Conservation (phyloP, 805 yeast genomes). For the Isabelozyma gotoi region DNA sequence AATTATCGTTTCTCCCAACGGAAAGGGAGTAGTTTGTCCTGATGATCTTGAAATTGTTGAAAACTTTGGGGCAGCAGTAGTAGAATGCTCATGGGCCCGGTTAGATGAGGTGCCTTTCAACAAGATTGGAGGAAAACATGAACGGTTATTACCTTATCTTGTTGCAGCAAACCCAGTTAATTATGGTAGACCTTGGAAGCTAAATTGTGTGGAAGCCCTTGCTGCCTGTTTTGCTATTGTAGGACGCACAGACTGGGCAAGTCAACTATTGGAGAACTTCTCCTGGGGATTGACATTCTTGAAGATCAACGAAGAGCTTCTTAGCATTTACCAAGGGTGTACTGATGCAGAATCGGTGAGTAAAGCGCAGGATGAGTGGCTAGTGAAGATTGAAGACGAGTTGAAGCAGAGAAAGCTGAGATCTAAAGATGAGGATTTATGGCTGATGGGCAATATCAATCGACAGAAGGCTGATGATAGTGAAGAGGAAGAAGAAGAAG, state of each 20-base stretch:
- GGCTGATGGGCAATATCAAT: conserved; percentile 80
- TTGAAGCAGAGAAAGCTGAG: conserved; percentile 58
- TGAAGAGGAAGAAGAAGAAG: conserved; percentile 10
- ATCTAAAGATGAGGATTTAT: conserved; percentile 57
- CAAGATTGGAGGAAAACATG: conserved; percentile 88
- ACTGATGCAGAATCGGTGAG: conserved; percentile 75
- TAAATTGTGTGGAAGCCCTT: conserved; percentile 95
- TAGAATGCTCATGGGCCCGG: conserved; percentile 98
- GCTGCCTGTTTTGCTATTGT: conserved; percentile 97
- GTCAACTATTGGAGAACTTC: conserved; percentile 68
- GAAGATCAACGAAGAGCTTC: conserved; percentile 74
- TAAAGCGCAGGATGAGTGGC: conserved; percentile 72
- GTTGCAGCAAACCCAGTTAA: conserved; percentile 97
- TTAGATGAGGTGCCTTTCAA: conserved; percentile 94
- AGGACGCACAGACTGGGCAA: conserved; percentile 90
- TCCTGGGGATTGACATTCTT: conserved; percentile 93
- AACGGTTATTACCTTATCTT: conserved; percentile 83
- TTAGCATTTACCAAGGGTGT: conserved; percentile 74
- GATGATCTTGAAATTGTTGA: conserved; percentile 78
- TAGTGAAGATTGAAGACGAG: conserved; percentile 67
- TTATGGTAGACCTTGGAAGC: conserved; percentile 93
- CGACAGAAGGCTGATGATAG: conserved; percentile 23
- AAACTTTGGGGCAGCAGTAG: conserved; percentile 89
- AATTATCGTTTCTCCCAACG: conserved; percentile 89
- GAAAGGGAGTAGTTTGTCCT: conserved; percentile 87